Evolutionary conservation across 805 yeast species (phyloP).

Genomic region (Teunomyces barrocoloradensis): DNA sequence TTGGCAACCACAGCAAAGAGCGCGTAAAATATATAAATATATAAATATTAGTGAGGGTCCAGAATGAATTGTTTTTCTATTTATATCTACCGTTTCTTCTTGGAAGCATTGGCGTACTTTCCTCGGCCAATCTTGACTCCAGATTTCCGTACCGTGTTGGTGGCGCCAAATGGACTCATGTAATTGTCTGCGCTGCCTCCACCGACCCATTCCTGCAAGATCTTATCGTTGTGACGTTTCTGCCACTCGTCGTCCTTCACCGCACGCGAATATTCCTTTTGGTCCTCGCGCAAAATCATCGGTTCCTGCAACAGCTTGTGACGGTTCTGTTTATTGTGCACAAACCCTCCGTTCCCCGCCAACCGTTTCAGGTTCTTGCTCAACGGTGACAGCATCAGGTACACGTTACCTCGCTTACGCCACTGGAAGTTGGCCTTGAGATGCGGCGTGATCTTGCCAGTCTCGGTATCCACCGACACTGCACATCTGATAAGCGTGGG

Average conservation of each 20-base stretch:
- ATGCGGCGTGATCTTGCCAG: conserved; percentile 86
- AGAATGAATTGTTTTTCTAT: neutral
- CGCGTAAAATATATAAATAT: too few relatives aligned
- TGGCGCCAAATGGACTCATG: conserved; percentile 72
- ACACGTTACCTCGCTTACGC: conserved; percentile 84
- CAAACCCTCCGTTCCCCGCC: conserved; percentile 77
- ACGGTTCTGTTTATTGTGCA: conserved; percentile 63
- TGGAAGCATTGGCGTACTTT: conserved; percentile 70
- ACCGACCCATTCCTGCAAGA: conserved; percentile 85
- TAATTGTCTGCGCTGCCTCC: conserved; percentile 89
- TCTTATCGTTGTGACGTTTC: conserved; percentile 79
- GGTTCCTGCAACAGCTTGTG: conserved; percentile 49
- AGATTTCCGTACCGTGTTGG: conserved; percentile 44
- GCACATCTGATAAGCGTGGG: conserved; percentile 86
- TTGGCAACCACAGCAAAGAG: too few relatives aligned
- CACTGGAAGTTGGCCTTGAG: conserved; percentile 90
- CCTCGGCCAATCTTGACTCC: conserved; percentile 86
- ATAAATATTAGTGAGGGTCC: too few relatives aligned
- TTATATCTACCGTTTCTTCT: conserved; percentile 13
- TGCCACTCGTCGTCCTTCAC: conserved; percentile 86
- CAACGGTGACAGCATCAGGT: conserved; percentile 82
- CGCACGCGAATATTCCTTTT: conserved; percentile 87
- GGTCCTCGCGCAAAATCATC: conserved; percentile 79
- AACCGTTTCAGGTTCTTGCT: conserved; percentile 70
- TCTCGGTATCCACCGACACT: conserved; percentile 71